phyloP scores from a whole-genome alignment of 257 asterid genomes.

The Cordia subcordata region DNA sequence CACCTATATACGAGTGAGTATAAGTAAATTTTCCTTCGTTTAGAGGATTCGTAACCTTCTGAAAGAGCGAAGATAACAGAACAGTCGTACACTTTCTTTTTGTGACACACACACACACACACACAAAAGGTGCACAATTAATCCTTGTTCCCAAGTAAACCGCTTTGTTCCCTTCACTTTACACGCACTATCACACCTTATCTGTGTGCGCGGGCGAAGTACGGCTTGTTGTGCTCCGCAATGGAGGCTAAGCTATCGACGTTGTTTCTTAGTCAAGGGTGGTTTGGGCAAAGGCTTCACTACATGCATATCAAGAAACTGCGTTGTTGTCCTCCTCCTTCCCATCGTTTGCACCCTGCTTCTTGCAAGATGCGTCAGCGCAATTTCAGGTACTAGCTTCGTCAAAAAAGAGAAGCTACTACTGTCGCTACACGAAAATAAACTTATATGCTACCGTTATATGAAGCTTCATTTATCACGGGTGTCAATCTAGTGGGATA shows the following conservation, averaged over 20 bases:
- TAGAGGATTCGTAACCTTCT: neutral
- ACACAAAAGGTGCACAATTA: too few species aligned
- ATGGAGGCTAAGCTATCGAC: conserved; percentile 70
- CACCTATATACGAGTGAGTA: too few species aligned
- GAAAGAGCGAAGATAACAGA: neutral
- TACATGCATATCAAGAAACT: conserved; percentile 19
- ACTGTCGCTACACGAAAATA: too few species aligned
- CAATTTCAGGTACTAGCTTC: conserved; percentile 60
- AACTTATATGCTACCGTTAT: too few species aligned
- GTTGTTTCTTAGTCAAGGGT: conserved; percentile 43
- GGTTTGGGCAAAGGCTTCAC: conserved; percentile 32
- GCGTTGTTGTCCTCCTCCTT: conserved; percentile 36
- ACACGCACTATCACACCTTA: conserved; percentile 5
- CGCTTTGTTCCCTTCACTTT: neutral
- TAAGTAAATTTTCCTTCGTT: neutral
- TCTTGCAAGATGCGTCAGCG: conserved; percentile 76
- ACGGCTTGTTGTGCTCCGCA: neutral
- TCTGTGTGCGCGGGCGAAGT: conserved; percentile 5
- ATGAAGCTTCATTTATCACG: too few species aligned
- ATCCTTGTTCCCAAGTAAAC: neutral
- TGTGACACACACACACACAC: neutral
- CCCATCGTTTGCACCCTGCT: conserved; percentile 40
- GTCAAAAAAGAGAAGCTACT: too few species aligned
- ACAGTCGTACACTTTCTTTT: neutral
- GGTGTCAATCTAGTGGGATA: too few species aligned